Evolutionary conservation across 2,329 filamentous ascomycete genomes (phyloP), one percentile per base, ranked within the genome.

Genomic region (Aspergillus fumigatiaffinis): DNA sequence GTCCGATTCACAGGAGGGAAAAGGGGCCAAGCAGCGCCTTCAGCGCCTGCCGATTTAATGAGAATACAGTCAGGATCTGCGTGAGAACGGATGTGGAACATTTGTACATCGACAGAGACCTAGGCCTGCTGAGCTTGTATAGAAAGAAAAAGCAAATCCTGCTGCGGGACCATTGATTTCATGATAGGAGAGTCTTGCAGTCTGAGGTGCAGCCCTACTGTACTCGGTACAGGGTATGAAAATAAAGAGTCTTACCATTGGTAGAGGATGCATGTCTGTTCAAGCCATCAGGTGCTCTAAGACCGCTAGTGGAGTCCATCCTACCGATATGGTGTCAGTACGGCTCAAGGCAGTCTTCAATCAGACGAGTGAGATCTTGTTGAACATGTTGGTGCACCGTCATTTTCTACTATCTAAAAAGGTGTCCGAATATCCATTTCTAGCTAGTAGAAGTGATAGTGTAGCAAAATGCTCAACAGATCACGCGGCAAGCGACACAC

Each of bases 1-100:
- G 60, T 60, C 58, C 54, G 56, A 56, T 60, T 26, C 25, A 26
- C 52, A 52, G 55, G 55, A 35, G 12, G 4, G 46, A 12, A n/a
- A 26, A 12, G 42, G 42, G 49, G 25, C 32, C 25, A 51, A 50
- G 38, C 26, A 59, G 41, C 44, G 44, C 44, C 44, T 23, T 47
- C 44, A 7, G 44, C 44, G 44, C 44, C 21, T 47, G 26, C 23
- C 12, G 44, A 25, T 47, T 47, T 47, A 51, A 48, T 29, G 52
- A 21, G 38, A 44, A 41, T 44, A 53, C 42, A 52, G 38, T 21
- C 49, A 46, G 47, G 54, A 26, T 53, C 49, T 60, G 41, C 21
- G 48, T 53, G 23, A 51, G 32, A 42, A 38, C 46, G 20, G 50
- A 48, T 20, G 38, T 50, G 52, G 20, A 23, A 32, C 42, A 53